A percentile compares a stretch with the other conserved stretches of the same genome.
phyloP scores from a whole-genome alignment of 2,329 filamentous ascomycete species.

The Colletotrichum tropicale region DNA sequence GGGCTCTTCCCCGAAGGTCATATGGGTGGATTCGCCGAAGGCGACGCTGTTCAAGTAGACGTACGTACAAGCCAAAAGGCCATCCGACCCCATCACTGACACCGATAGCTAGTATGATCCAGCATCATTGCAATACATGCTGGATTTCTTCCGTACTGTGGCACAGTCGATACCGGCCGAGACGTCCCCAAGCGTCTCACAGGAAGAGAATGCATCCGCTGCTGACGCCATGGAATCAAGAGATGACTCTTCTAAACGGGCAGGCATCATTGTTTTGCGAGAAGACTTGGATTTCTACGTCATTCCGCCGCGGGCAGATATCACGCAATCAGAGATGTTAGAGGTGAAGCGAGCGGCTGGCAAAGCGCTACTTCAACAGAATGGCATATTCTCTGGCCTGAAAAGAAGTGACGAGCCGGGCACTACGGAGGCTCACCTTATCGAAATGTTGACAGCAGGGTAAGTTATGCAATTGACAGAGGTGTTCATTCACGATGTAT shows the following conservation, averaged over 20 bases:
- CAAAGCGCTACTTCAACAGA: conserved; percentile 82
- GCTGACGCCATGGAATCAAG: conserved; percentile 73
- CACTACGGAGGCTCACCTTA: conserved; percentile 96
- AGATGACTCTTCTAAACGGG: conserved; percentile 85
- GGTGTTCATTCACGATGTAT: neutral
- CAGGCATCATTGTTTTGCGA: conserved; percentile 94
- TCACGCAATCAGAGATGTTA: conserved; percentile 89
- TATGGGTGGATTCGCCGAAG: conserved; percentile 90
- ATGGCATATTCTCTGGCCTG: conserved; percentile 94
- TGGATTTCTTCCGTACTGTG: conserved; percentile 96
- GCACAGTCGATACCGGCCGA: conserved; percentile 92
- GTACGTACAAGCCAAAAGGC: conserved; percentile 61
- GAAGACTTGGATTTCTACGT: conserved; percentile 98
- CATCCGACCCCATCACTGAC: neutral
- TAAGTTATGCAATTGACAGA: conserved; percentile 51
- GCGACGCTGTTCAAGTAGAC: conserved; percentile 95
- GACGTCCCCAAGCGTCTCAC: conserved; percentile 67
- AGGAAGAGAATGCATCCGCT: conserved; percentile 65
- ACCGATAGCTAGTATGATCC: conserved; percentile 84
- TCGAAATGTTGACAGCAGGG: conserved; percentile 99
- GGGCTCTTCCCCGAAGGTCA: conserved; percentile 97
- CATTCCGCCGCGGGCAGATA: conserved; percentile 85
- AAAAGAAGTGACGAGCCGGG: conserved; percentile 95
- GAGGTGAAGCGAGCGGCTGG: conserved; percentile 94
- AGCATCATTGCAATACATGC: conserved; percentile 95